Base-by-base conservation (phyloP, 345 rosid species). In the Ricinus communis region DNA sequence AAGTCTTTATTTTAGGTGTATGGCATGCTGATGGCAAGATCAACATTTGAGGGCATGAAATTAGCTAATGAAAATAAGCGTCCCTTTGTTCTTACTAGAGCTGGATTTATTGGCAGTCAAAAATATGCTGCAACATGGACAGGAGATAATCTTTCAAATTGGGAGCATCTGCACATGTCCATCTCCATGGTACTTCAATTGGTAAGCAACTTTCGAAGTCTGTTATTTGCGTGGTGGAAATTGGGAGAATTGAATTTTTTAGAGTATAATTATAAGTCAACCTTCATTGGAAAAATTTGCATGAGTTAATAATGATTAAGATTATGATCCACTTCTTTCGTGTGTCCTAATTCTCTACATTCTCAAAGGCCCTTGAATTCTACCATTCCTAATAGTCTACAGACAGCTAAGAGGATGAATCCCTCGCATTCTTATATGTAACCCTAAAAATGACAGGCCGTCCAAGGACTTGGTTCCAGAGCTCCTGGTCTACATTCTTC, bases 61-160 rank as follows among this genome's bases (percentile, higher is more conserved):
- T 83, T 85, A 79, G 91, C 93, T 71, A 75, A 89, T 62, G 66
- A 81, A 81, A 83, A 81, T 66, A 91, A 86, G 81, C 89, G 94
- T 45, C 97, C 98, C 36, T 93, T 93, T 78, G 98, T 93, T 60
- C 90, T 93, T 68, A 89, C 98, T n/a, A 86, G 97, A 66, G 98
- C 98, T 81, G 97, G 98, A 79, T 93, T 89, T 66, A 72, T 86
- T 55, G 96, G 97, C 70, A 89, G 94, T 71, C 96, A 93, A 74
- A 88, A 88, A 75, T 87, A 87, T 83, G 97, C 94, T 61, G 97
- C 98, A 40, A 91, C 94, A 36, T 91, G 98, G 98, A 89, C 97
- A 0, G 94, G 97, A 74, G 98, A 93, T 84, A 93, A 93, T 76
- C 87, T 89, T 70, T 93, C 98, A 74, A 91, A 72, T 38, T 89